phyloP scores from a whole-genome alignment of 257 asterid genomes.

The Solanum pimpinellifolium region DNA sequence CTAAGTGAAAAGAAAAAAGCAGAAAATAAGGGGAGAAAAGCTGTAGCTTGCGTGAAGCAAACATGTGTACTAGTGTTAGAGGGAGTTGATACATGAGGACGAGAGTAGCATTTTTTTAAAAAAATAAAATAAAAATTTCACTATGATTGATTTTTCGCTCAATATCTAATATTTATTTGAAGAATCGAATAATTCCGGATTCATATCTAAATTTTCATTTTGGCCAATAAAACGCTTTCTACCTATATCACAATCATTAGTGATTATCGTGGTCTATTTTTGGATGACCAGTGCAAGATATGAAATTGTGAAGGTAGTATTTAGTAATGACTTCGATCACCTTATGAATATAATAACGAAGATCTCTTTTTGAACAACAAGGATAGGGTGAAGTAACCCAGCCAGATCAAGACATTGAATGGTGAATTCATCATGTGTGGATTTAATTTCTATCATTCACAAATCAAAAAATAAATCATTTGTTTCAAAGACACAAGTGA shows the following conservation, averaged over 20 bases:
- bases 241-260: neutral
- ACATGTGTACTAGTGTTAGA: neutral
- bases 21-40: neutral
- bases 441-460: neutral
- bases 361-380: neutral
- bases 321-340: neutral
- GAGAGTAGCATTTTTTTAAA: neutral
- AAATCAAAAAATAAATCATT: too few relatives aligned
- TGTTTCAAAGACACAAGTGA: neutral
- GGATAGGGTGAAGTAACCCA: neutral
- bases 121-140: too few relatives aligned
- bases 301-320: neutral
- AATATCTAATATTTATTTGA: neutral
- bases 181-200: accelerated
- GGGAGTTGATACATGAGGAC: neutral
- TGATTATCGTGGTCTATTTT: neutral
- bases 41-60: neutral
- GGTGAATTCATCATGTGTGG: neutral
- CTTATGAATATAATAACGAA: neutral
- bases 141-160: accelerated
- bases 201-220: neutral
- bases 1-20: neutral
- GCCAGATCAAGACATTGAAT: neutral
- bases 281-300: neutral
- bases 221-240: neutral